Percentiles rank a stretch among this genome's conserved stretches.
phyloP scores from a whole-genome alignment of 306 rosid genomes.

The Boehmeria nivea region DNA sequence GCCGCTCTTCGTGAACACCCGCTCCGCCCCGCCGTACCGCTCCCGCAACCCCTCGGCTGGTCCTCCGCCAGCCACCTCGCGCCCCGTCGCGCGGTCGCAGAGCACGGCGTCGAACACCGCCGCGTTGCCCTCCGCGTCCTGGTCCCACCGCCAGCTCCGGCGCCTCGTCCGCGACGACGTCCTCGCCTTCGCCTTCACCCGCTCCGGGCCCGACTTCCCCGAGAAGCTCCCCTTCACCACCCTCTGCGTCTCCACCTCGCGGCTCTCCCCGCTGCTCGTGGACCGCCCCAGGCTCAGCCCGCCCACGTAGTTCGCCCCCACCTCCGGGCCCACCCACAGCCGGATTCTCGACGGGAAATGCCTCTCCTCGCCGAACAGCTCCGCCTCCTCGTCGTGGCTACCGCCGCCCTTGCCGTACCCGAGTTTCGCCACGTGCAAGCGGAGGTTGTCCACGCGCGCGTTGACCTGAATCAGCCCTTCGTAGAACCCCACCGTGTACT shows the following conservation, averaged over 20 bases:
- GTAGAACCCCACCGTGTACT: constrained; percentile 51
- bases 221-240: constrained; percentile 49
- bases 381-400: constrained; percentile 39
- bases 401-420: constrained; percentile 37
- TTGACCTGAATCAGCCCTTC: constrained; percentile 70
- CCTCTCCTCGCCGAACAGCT: constrained; percentile 52
- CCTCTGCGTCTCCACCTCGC: constrained; percentile 52
- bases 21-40: constrained; percentile 33
- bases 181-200: constrained; percentile 35
- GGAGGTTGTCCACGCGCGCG: constrained; percentile 65
- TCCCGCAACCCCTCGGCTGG: constrained; percentile 28
- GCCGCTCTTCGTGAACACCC: constrained; percentile 59
- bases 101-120: constrained; percentile 68
- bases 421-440: constrained; percentile 57
- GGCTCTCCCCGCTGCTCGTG: constrained; percentile 47
- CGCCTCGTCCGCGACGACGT: constrained; percentile 31
- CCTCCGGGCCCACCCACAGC: constrained; percentile 82
- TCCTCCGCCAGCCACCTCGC: constrained; percentile 40
- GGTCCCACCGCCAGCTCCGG: constrained; percentile 85
- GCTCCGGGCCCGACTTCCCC: constrained; percentile 17
- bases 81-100: constrained; percentile 50
- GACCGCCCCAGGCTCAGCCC: constrained; percentile 80
- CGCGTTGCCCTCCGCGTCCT: constrained; percentile 77
- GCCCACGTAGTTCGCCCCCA: constrained; percentile 65
- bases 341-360: constrained; percentile 66